phyloP scores from a whole-genome alignment of 148 eudicot genomes.

The Camellia sinensis region DNA sequence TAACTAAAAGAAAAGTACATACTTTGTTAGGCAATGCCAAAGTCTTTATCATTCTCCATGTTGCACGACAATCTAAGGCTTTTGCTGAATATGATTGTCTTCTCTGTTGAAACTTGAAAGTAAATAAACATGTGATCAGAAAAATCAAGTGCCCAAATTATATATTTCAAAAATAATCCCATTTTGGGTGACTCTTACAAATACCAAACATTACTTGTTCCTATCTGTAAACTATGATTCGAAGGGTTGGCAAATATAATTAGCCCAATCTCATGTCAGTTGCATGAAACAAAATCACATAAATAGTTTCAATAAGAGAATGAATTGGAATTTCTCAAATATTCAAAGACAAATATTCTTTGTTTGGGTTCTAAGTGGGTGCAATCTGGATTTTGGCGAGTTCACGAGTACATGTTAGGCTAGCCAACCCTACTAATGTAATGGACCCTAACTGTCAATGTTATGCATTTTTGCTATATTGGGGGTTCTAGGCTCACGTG shows the following conservation, averaged over 20 bases:
- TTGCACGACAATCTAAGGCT: background rate
- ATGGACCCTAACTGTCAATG: too few relatives aligned
- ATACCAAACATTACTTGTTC: background rate
- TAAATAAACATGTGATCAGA: background rate
- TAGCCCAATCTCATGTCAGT: background rate
- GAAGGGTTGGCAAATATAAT: background rate
- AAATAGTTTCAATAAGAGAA: background rate
- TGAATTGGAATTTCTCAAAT: background rate
- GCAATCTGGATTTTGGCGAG: too few relatives aligned
- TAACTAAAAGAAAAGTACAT: background rate
- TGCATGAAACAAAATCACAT: background rate
- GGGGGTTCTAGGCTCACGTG: too few relatives aligned
- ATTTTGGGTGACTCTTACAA: background rate
- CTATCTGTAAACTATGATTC: background rate
- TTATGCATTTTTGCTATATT: too few relatives aligned
- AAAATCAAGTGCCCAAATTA: background rate
- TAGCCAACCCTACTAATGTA: too few relatives aligned
- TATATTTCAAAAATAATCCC: background rate
- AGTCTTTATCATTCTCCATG: constrained; percentile 20
- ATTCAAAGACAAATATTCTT: background rate
- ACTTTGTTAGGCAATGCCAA: constrained; percentile 19
- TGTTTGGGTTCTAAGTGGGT: too few relatives aligned
- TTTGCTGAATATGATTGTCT: background rate
- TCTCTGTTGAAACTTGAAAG: constrained; percentile 8
- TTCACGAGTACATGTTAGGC: too few relatives aligned